phyloP scores from a whole-genome alignment of 129 eudicot genomes.

The Silybum marianum region DNA sequence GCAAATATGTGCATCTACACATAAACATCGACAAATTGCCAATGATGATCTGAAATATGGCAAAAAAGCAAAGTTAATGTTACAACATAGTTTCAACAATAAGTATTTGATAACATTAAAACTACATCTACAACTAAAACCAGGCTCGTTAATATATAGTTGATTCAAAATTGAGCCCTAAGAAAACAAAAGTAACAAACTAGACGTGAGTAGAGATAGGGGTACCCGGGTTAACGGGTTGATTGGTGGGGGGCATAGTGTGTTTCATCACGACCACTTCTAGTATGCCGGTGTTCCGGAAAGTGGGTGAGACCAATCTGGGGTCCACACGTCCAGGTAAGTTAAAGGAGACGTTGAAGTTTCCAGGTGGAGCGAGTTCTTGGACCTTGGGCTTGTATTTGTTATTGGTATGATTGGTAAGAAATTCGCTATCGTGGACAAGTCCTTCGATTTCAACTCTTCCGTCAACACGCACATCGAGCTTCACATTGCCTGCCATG shows the following conservation, averaged over 20 bases:
- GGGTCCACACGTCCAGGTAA: conserved; percentile 83
- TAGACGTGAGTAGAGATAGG: conserved; percentile 21
- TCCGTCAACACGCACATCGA: conserved; percentile 53
- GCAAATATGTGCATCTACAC: conserved; percentile 17
- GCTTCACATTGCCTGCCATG: conserved; percentile 50
- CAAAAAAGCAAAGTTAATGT: not conserved
- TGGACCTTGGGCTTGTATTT: conserved; percentile 46
- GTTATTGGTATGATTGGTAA: conserved; percentile 19
- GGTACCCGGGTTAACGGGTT: conserved; percentile 30
- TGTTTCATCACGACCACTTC: conserved; percentile 59
- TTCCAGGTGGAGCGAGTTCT: conserved; percentile 59
- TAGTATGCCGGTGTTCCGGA: conserved; percentile 55
- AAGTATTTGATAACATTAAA: conserved; percentile 10
- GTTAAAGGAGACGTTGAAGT: conserved; percentile 54
- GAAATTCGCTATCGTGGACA: conserved; percentile 32
- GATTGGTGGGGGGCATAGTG: conserved; percentile 25
- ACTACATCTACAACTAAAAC: conserved; percentile 20
- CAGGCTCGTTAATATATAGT: conserved; percentile 3
- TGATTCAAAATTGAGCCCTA: conserved; percentile 14
- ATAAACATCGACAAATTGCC: not conserved
- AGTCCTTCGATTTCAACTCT: conserved; percentile 52
- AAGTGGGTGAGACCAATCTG: conserved; percentile 40
- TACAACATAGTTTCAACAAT: conserved; percentile 11
- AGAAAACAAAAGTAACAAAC: conserved; percentile 21
- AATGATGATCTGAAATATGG: not conserved